These are phyloP conservation scores for Lodderomyces theae DNA, from an alignment of 1,139 yeast genomes.

Conservation along the genomic window DNA sequence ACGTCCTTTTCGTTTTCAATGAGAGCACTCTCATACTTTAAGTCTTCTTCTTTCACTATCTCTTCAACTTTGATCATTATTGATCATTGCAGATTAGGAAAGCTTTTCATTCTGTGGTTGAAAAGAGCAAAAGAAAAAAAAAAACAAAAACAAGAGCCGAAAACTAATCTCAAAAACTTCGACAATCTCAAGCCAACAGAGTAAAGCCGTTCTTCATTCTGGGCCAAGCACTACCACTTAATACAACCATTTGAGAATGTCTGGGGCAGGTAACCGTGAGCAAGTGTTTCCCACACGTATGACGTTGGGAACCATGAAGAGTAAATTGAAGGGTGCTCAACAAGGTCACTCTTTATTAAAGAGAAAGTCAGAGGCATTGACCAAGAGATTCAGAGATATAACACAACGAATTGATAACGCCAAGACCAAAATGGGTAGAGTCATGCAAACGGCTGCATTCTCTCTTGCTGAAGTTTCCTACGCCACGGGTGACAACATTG, in stretches of 20 bases:
- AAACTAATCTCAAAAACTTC: too few species aligned
- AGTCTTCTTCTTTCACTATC: slow-evolving; percentile 30
- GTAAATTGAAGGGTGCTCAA: slow-evolving; percentile 94
- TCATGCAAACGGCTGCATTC: slow-evolving; percentile 97
- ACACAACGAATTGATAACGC: slow-evolving; percentile 93
- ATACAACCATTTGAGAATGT: slow-evolving; percentile 24
- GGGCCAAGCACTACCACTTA: too few species aligned
- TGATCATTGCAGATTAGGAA: not conserved
- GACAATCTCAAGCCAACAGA: not conserved
- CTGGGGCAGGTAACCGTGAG: slow-evolving; percentile 62
- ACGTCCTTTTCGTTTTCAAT: slow-evolving; percentile 42
- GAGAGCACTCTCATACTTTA: slow-evolving; percentile 47
- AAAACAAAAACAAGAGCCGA: too few species aligned
- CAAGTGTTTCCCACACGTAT: slow-evolving; percentile 95
- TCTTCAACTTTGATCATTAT: slow-evolving; percentile 16
- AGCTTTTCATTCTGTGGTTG: not conserved
- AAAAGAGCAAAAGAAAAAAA: not conserved
- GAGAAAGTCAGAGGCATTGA: slow-evolving; percentile 94
- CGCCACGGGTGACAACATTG: slow-evolving; percentile 94
- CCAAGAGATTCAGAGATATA: slow-evolving; percentile 93
- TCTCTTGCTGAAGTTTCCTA: slow-evolving; percentile 95
- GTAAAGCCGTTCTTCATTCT: too few species aligned
- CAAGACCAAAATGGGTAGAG: slow-evolving; percentile 95
- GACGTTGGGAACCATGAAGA: slow-evolving; percentile 94
- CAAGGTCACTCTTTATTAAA: slow-evolving; percentile 92